A percentile compares a stretch with the other conserved stretches of the same genome.
These are phyloP conservation scores for Pugionium cornutum DNA, from an alignment of 345 rosid genomes.

Conservation along the genomic window DNA sequence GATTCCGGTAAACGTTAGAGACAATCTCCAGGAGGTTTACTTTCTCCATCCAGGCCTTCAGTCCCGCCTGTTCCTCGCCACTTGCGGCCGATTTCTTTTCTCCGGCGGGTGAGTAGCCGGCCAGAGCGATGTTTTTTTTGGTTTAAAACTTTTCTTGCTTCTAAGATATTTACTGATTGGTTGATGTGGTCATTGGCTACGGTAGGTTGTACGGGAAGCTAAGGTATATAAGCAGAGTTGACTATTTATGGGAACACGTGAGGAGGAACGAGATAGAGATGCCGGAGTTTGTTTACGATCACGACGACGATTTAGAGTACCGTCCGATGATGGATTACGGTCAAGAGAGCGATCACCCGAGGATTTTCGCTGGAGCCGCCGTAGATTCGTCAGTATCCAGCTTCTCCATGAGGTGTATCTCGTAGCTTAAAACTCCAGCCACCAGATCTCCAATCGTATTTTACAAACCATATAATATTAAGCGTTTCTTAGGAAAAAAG, in stretches of 20 bases:
- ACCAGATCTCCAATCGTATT: slow-evolving; percentile 28
- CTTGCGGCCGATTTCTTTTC: slow-evolving; percentile 68
- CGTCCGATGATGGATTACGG: slow-evolving; percentile 84
- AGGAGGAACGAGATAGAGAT: slow-evolving; percentile 70
- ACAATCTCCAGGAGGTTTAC: slow-evolving; percentile 62
- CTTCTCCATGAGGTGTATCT: slow-evolving; percentile 70
- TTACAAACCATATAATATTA: slow-evolving; percentile 30
- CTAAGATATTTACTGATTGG: not conserved
- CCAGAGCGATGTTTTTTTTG: not conserved
- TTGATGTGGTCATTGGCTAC: slow-evolving; percentile 34
- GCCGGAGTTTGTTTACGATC: slow-evolving; percentile 70
- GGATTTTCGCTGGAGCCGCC: slow-evolving; percentile 52
- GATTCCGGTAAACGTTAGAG: slow-evolving; percentile 58
- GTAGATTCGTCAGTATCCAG: slow-evolving; percentile 50
- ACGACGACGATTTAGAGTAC: slow-evolving; percentile 72
- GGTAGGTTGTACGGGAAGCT: slow-evolving; percentile 70
- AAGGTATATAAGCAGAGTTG: slow-evolving; percentile 65
- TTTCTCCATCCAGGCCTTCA: slow-evolving; percentile 73
- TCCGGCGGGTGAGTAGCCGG: slow-evolving; percentile 55
- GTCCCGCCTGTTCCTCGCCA: slow-evolving; percentile 75
- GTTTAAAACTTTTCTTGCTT: not conserved
- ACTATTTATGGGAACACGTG: slow-evolving; percentile 75
- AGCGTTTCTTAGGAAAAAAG: slow-evolving; percentile 27
- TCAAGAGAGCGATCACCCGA: slow-evolving; percentile 66
- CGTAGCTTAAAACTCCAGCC: slow-evolving; percentile 32